Evolutionary conservation across 768 basidiomycete species (phyloP), one percentile per base, ranked within the genome.

Genomic region (Suillus hirtellus): DNA sequence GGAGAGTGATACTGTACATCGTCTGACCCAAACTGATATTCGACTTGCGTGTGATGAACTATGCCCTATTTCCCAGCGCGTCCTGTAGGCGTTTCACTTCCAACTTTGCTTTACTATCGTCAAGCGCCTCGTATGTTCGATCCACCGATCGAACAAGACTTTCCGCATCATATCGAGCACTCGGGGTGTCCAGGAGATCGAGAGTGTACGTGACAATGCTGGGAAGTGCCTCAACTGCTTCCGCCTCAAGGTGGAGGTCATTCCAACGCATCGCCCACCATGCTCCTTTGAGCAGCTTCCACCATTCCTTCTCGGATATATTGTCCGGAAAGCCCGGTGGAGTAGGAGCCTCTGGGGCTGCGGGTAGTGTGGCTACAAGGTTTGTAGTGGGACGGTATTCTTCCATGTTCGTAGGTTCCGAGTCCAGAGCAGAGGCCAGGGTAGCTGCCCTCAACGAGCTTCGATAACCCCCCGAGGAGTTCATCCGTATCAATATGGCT

Each of bases 231-330:
- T 54, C 35, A 2, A 37, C 12, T 37, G n/a, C 4, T 54, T 54
- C 53, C 1, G n/a, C n/a, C n/a, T 37, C 53, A 2, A 7, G 6
- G 35, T 54, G 17, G 35, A 37, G n/a, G n/a, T 14, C 12, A 54
- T 54, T 54, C 35, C n/a, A 54, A 35, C 17, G 21, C 53, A 54
- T 54, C 11, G 53, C 53, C n/a, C n/a, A 37, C 53, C 53, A 54
- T 12, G 53, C 53, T 54, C n/a, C n/a, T 37, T 54, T 54, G 35
- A 54, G 35, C 35, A 54, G 7, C 11, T 21, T 2, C 53, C 53
- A 37, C 53, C 53, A 37, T 14, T 54, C 35, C 35, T 21, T 7
- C 35, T 37, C 53, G 0, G 35, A 37, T 21, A 54, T 37, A 14
- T 14, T 14, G 19, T 35, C 52, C 4, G 52, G 17, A 21, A 37